Evolutionary conservation across 371 early-diverging fungal genomes (phyloP).

Genomic region (Lichtheimia ornata): DNA sequence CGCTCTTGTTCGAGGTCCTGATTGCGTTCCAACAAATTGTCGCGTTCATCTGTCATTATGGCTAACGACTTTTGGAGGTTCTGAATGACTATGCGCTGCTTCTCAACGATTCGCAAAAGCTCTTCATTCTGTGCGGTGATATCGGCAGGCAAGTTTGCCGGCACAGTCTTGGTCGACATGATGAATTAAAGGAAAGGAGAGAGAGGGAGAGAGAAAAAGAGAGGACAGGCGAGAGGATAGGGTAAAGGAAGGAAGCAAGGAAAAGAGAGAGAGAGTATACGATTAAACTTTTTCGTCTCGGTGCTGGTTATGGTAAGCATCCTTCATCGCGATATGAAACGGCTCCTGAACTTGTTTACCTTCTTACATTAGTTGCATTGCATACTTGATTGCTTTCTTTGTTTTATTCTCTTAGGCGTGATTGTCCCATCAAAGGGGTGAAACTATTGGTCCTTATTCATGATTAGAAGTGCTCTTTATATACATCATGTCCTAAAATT

Average conservation of each 20-base stretch:
- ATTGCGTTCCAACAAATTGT: slow-evolving; percentile 29
- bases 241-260: neutral
- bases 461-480: too few species aligned
- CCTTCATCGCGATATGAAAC: too few species aligned
- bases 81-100: slow-evolving; percentile 76
- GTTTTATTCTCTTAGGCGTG: neutral
- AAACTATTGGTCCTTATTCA: too few species aligned
- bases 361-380: too few species aligned
- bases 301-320: too few species aligned
- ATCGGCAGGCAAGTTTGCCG: slow-evolving; percentile 10
- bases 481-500: too few species aligned
- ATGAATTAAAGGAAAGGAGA: neutral
- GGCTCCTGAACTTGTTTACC: too few species aligned
- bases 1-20: slow-evolving; percentile 18
- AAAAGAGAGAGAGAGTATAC: neutral
- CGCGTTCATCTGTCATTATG: slow-evolving; percentile 46
- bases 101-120: slow-evolving; percentile 85
- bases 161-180: slow-evolving; percentile 16
- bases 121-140: slow-evolving; percentile 66
- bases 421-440: too few species aligned
- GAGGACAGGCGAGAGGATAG: neutral
- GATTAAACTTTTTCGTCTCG: neutral
- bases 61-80: slow-evolving; percentile 54
- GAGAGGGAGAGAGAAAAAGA: neutral
- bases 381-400: neutral